Conservation (phyloP, 495 filamentous ascomycete genomes). For the Penicillium daleae region DNA sequence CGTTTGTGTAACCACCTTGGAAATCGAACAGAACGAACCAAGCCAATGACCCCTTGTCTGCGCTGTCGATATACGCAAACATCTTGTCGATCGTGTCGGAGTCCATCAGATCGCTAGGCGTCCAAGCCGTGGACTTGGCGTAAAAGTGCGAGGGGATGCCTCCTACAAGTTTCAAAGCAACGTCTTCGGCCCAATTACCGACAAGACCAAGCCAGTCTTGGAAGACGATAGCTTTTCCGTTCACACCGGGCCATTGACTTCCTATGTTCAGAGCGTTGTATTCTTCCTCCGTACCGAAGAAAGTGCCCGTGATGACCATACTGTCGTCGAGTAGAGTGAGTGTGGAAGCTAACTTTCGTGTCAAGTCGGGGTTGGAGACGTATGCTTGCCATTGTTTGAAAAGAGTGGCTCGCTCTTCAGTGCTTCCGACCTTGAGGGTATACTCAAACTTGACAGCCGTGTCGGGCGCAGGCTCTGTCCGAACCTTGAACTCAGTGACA, state of each 20-base stretch:
- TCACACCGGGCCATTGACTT: constrained; percentile 56
- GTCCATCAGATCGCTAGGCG: constrained; percentile 41
- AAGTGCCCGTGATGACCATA: constrained; percentile 43
- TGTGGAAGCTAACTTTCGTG: constrained; percentile 54
- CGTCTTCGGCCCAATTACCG: constrained; percentile 52
- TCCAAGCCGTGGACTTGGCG: constrained; percentile 50
- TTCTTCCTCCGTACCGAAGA: constrained; percentile 45
- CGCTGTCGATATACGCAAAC: constrained; percentile 45
- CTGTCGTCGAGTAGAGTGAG: constrained; percentile 34
- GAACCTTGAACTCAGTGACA: constrained; percentile 52
- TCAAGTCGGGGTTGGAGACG: constrained; percentile 47
- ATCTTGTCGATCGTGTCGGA: constrained; percentile 40
- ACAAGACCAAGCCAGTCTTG: constrained; percentile 59
- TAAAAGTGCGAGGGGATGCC: constrained; percentile 44
- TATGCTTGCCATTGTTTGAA: constrained; percentile 47
- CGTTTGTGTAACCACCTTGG: constrained; percentile 41
- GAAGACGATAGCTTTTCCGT: constrained; percentile 60
- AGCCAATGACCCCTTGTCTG: constrained; percentile 48
- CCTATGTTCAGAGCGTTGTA: constrained; percentile 54
- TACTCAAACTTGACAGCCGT: constrained; percentile 42
- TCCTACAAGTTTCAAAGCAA: constrained; percentile 30
- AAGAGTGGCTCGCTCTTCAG: constrained; percentile 30
- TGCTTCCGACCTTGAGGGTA: constrained; percentile 41
- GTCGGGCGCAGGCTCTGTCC: constrained; percentile 41
- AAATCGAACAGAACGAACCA: constrained; percentile 49